These are phyloP conservation scores for Cerioporus squamosus DNA, from an alignment of 1,284 basidiomycete genomes.

Conservation along the genomic window DNA sequence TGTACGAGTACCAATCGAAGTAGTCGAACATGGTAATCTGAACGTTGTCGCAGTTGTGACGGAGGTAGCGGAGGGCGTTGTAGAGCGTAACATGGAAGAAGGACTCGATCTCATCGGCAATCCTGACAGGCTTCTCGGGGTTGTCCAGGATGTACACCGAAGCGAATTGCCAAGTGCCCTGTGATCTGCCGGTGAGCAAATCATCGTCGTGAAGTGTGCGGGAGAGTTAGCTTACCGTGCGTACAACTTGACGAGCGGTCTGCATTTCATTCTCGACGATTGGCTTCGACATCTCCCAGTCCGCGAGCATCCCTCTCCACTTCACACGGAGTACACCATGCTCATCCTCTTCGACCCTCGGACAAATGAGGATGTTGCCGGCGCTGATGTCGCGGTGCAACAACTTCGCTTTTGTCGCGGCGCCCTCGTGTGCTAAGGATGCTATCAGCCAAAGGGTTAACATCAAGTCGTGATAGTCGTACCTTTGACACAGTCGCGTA, in stretches of 20 bases:
- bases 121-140: neutral
- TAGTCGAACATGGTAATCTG: slow-evolving; percentile 3
- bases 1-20: slow-evolving; percentile 6
- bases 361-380: slow-evolving; percentile 8
- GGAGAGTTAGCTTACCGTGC: neutral
- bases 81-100: slow-evolving; percentile 18
- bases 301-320: slow-evolving; percentile 15
- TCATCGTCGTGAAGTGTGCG: too few relatives aligned
- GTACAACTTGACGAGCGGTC: slow-evolving; percentile 3
- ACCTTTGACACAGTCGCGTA: slow-evolving; percentile 1
- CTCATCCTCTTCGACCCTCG: neutral
- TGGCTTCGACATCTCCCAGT: slow-evolving; percentile 18
- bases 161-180: slow-evolving; percentile 21
- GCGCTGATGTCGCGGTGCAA: slow-evolving; percentile 3
- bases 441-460: neutral
- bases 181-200: neutral
- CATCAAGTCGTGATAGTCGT: neutral
- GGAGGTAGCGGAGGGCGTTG: slow-evolving; percentile 11
- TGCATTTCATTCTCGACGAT: neutral
- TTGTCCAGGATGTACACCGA: slow-evolving; percentile 2
- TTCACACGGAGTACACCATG: neutral
- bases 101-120: slow-evolving; percentile 16
- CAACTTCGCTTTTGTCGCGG: neutral
- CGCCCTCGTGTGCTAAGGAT: neutral
- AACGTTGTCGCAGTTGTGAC: neutral